Evolutionary conservation across 2,329 filamentous ascomycete species (phyloP).

Genomic region (Sclerotinia borealis): DNA sequence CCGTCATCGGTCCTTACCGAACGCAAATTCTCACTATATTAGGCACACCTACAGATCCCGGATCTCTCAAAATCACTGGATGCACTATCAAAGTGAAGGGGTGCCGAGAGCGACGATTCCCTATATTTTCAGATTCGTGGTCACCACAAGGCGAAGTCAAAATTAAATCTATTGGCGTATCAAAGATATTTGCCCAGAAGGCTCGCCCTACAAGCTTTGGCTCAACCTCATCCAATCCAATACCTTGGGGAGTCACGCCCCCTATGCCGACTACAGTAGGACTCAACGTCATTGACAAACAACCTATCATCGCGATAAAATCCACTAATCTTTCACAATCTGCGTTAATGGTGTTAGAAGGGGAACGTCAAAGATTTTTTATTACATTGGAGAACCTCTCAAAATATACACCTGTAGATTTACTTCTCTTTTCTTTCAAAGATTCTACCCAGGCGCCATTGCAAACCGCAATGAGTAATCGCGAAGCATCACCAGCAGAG

Average conservation of each 20-base stretch:
- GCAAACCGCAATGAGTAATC: constrained; percentile 66
- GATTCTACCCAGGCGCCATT: constrained; percentile 78
- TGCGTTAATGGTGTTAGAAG: constrained; percentile 87
- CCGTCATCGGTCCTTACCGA: constrained; percentile 72
- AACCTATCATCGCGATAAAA: constrained; percentile 72
- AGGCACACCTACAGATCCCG: constrained; percentile 61
- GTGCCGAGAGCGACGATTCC: constrained; percentile 76
- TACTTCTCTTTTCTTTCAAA: constrained; percentile 81
- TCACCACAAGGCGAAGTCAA: constrained; percentile 63
- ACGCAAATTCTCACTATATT: constrained; percentile 71
- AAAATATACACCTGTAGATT: constrained; percentile 63
- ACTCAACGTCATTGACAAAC: constrained; percentile 70
- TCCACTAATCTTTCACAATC: constrained; percentile 75
- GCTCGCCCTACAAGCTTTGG: constrained; percentile 30
- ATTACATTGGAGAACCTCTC: constrained; percentile 78
- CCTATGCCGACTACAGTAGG: constrained; percentile 43
- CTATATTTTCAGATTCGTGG: constrained; percentile 76
- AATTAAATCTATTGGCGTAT: constrained; percentile 68
- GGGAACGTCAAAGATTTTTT: constrained; percentile 71
- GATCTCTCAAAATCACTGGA: constrained; percentile 67
- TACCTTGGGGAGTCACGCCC: constrained; percentile 24
- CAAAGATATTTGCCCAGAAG: constrained; percentile 35
- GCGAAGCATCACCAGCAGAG: constrained; percentile 71
- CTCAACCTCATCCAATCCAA: constrained; percentile 33
- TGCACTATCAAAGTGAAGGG: constrained; percentile 74